Conservation (phyloP, 495 filamentous ascomycete genomes). For the Podospora sp. region DNA sequence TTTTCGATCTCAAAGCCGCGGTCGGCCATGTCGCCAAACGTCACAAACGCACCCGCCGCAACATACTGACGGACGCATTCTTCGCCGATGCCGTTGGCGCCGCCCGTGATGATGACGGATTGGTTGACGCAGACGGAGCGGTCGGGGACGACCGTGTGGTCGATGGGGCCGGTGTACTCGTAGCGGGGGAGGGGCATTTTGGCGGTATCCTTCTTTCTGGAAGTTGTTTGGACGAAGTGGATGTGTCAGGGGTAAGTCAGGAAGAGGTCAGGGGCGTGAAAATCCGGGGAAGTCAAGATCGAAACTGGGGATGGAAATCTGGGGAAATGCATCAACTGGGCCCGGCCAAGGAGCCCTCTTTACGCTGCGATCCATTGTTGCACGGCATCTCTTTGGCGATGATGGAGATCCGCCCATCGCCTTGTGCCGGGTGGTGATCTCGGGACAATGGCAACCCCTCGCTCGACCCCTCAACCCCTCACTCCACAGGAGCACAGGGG, state of each 20-base stretch:
- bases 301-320: background rate
- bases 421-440: background rate
- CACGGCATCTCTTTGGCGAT: background rate
- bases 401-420: background rate
- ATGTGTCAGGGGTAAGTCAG: too few species aligned
- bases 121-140: conserved; percentile 29
- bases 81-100: conserved; percentile 49
- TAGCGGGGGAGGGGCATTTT: conserved; percentile 24
- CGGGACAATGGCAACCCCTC: background rate
- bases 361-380: background rate
- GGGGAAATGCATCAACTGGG: background rate
- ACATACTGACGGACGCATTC: conserved; percentile 43
- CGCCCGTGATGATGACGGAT: conserved; percentile 48
- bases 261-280: background rate
- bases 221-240: background rate
- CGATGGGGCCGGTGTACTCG: conserved; percentile 25
- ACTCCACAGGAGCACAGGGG: background rate
- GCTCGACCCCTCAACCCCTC: background rate
- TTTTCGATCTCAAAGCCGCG: conserved; percentile 32
- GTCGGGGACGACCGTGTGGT: conserved; percentile 26
- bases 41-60: conserved; percentile 45
- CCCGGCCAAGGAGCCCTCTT: background rate
- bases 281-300: background rate
- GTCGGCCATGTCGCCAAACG: conserved; percentile 48
- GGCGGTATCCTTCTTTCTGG: background rate